phyloP scores from a whole-genome alignment of 1,284 basidiomycete species.

The Clitocybe nebularis region DNA sequence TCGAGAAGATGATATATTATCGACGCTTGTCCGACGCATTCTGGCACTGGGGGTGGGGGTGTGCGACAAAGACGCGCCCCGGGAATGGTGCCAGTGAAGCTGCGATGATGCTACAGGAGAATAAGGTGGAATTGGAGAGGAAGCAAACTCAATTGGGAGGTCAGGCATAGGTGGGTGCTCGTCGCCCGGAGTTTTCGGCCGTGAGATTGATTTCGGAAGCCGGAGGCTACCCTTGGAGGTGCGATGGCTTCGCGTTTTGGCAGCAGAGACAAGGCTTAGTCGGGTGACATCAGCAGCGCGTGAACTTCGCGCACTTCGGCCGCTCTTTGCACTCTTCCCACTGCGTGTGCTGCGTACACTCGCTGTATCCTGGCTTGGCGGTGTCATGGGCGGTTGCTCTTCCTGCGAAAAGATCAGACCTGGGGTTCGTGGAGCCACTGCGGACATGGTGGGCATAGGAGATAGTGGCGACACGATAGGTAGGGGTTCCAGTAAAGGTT shows the following conservation, averaged over 20 bases:
- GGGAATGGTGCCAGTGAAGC: conserved; percentile 6
- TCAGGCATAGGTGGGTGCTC: conserved; percentile 37
- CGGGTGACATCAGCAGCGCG: conserved; percentile 27
- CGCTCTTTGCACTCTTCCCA: conserved; percentile 27
- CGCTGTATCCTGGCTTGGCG: conserved; percentile 18
- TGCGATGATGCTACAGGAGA: conserved; percentile 12
- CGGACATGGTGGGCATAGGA: conserved; percentile 10
- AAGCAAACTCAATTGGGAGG: conserved; percentile 29
- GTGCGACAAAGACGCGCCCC: not conserved
- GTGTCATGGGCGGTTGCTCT: conserved; percentile 5
- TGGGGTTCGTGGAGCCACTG: conserved; percentile 1
- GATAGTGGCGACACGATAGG: conserved; percentile 17
- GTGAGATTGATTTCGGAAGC: conserved; percentile 32
- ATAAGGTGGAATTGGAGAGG: conserved; percentile 17
- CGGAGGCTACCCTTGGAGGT: conserved; percentile 58
- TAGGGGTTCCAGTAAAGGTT: too few species aligned
- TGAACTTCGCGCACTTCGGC: conserved; percentile 25
- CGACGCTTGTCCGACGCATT: conserved; percentile 22
- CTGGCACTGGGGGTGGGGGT: conserved; percentile 5
- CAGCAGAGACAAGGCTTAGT: conserved; percentile 48
- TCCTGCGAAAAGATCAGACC: not conserved
- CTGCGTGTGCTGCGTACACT: conserved; percentile 34
- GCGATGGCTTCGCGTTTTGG: conserved; percentile 53
- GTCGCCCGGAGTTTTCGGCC: conserved; percentile 19
- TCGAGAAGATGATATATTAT: conserved; percentile 14